Evolutionary conservation across 192 early-diverging fungal genomes (phyloP).

Genomic region (Jimgerdemannia flammicorona): DNA sequence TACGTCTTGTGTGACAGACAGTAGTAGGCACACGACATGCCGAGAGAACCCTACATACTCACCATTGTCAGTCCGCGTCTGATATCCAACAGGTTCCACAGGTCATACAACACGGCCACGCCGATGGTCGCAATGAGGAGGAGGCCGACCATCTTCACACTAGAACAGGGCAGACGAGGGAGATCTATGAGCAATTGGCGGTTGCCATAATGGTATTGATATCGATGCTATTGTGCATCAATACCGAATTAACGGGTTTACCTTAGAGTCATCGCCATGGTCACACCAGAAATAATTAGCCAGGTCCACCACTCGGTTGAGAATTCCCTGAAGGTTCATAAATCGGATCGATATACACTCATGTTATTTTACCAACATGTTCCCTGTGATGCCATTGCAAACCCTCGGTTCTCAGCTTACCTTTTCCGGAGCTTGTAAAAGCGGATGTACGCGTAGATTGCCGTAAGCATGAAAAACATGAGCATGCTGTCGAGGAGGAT

Average conservation of each 20-base stretch:
- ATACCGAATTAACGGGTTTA: neutral
- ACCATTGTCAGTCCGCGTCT: constrained; percentile 66
- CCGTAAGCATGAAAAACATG: constrained; percentile 83
- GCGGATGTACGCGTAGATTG: constrained; percentile 83
- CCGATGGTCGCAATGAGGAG: constrained; percentile 85
- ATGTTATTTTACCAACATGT: neutral
- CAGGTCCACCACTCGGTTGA: constrained; percentile 81
- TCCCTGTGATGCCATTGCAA: neutral
- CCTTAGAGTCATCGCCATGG: constrained; percentile 64
- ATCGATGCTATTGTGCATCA: neutral
- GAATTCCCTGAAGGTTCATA: constrained; percentile 56
- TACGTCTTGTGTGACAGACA: neutral
- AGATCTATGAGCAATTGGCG: neutral
- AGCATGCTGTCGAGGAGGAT: constrained; percentile 94
- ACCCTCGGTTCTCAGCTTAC: constrained; percentile 12
- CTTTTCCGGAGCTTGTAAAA: constrained; percentile 69
- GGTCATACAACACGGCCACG: constrained; percentile 75
- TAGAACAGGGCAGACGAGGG: constrained; percentile 11
- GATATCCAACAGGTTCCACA: constrained; percentile 91
- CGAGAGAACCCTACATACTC: constrained; percentile 2
- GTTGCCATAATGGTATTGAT: neutral
- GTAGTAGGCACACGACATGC: neutral
- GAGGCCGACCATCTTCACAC: constrained; percentile 95
- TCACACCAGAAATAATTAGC: constrained; percentile 76
- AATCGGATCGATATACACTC: neutral